Evolutionary conservation across 1,284 basidiomycete genomes (phyloP), one percentile per base, ranked within the genome.

Genomic region (Ganoderma leucocontextum): DNA sequence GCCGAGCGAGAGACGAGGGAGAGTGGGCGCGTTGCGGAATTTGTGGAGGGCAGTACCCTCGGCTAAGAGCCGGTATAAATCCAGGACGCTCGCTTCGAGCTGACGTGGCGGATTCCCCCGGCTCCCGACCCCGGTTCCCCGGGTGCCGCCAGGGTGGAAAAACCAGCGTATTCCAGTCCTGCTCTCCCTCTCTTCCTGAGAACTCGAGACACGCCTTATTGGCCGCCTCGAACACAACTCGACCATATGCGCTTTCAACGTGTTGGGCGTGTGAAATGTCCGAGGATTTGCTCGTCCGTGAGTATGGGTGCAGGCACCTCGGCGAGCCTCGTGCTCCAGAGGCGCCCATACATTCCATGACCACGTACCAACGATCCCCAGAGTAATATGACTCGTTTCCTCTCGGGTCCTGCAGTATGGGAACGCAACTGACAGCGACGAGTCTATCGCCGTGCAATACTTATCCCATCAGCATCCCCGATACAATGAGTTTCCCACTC

Each of bases 101-200:
- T 73, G 72, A 73, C 72, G 72, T 73, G 72, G 72, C 72, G 65
- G 47, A 36, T 70, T 64, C 66, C 67, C 60, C 39, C 63, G 52
- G 62, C 38, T 38, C 67, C n/a, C 60, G 29, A 25, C 49, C 33
- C 70, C 63, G 35, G 55, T 65, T 70, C 70, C 49, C 72, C 41
- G 59, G 64, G 65, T 65, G 47, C 42, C 64, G 33, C 67, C 67
- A 39, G 36, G 47, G 69, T 69, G 65, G 71, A 64, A 67, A 66
- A 53, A 7, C 29, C 59, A 64, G 65, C 55, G 47, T 55, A 35
- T 58, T 44, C 52, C 58, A 36, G 52, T 36, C n/a, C 22, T 29
- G 25, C 38, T 38, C n/a, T 29, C 22, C 42, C 13, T 39, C 49
- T 15, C 52, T 47, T 42, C 63, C 49, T 68, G 67, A 65, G 65